Conservation (phyloP, 208 protist genomes). For the Balamuthia mandrillaris region DNA sequence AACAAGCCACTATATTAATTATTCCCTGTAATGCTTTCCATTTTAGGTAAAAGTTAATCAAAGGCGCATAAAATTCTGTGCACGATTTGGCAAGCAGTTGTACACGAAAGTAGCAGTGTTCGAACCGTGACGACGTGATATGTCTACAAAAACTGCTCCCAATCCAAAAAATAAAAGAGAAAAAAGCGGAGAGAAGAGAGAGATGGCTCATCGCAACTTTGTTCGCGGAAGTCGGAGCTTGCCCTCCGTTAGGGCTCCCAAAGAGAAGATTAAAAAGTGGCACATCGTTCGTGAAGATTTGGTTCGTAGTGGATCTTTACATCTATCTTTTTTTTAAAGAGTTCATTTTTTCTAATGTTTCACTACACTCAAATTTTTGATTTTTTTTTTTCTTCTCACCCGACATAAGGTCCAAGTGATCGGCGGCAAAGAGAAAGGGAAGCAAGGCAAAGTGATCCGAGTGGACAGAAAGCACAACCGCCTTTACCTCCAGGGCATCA, state of each 20-base stretch:
- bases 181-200: not conserved
- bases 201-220: not conserved
- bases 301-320: not conserved
- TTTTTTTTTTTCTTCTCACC: not conserved
- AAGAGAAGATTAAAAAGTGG: not conserved
- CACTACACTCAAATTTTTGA: too few species aligned
- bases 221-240: not conserved
- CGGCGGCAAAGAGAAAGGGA: not conserved
- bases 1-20: too few species aligned
- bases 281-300: not conserved
- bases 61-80: too few species aligned
- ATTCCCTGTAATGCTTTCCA: too few species aligned
- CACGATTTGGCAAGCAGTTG: too few species aligned
- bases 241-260: too few species aligned
- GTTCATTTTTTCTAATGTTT: too few species aligned
- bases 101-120: too few species aligned
- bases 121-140: too few species aligned
- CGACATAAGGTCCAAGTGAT: slow-evolving; percentile 2
- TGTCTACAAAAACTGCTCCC: not conserved
- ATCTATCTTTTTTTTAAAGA: too few species aligned
- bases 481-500: not conserved
- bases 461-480: not conserved
- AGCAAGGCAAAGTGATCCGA: not conserved
- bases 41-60: too few species aligned
- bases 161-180: not conserved